A percentile compares a stretch with the other conserved stretches of the same genome.
Evolutionary conservation across 306 rosid genomes (phyloP).

Genomic region (Canavalia gladiata): DNA sequence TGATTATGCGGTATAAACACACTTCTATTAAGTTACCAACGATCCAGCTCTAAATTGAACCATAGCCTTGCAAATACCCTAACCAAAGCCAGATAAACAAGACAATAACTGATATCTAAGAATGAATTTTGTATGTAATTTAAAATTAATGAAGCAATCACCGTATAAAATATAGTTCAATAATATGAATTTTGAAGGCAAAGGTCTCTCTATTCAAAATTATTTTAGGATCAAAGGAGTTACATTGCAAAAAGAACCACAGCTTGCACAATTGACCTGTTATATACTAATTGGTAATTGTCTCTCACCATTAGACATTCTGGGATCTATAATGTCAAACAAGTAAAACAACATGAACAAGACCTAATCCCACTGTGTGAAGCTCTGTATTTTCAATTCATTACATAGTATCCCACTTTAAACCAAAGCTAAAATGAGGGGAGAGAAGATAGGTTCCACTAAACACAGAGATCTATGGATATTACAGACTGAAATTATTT

Average conservation of each 20-base stretch:
- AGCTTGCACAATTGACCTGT: neutral
- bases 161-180: neutral
- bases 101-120: slow-evolving; percentile 13
- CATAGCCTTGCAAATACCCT: slow-evolving; percentile 31
- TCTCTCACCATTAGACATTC: slow-evolving; percentile 19
- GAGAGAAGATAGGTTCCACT: neutral
- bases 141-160: neutral
- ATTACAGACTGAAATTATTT: slow-evolving; percentile 41
- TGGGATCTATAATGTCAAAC: slow-evolving; percentile 34
- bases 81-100: slow-evolving; percentile 52
- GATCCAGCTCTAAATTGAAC: too few relatives aligned
- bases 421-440: neutral
- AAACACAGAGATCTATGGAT: slow-evolving; percentile 22
- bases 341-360: slow-evolving; percentile 8
- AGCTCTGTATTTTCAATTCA: neutral
- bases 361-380: slow-evolving; percentile 18
- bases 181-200: neutral
- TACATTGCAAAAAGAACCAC: neutral
- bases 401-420: neutral
- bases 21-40: slow-evolving; percentile 47
- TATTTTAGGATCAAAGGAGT: slow-evolving; percentile 3
- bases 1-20: neutral
- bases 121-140: neutral
- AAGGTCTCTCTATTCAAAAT: slow-evolving; percentile 10
- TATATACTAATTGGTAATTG: neutral